Evolutionary conservation across 805 yeast species (phyloP).

Genomic region (Wickerhamomyces chambardii): DNA sequence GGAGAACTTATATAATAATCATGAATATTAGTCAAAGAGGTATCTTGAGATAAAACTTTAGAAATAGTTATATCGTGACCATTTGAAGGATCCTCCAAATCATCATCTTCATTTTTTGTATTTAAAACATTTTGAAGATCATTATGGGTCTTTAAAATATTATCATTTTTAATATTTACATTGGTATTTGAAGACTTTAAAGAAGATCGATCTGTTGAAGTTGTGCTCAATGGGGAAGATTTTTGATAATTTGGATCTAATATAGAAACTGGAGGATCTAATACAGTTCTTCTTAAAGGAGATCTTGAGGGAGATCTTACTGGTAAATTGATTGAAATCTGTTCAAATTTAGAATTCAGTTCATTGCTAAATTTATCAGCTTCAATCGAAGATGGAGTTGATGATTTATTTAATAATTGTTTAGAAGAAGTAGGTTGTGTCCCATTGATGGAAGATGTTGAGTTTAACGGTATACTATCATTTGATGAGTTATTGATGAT

Average conservation of each 20-base stretch:
- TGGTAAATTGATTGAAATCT: background rate
- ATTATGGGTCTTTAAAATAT: no score
- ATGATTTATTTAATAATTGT: background rate
- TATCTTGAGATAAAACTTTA: no score
- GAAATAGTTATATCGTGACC: no score
- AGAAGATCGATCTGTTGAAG: background rate
- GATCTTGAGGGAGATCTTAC: background rate
- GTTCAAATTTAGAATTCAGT: background rate
- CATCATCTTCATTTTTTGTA: no score
- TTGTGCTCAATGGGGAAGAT: background rate
- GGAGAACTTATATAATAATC: background rate
- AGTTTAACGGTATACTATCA: background rate
- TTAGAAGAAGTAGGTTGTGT: no score
- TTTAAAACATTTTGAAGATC: no score
- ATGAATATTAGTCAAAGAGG: background rate
- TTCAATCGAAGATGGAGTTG: background rate
- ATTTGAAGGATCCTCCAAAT: no score
- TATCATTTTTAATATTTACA: no score
- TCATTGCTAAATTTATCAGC: background rate
- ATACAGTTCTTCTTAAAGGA: slow-evolving; percentile 16
- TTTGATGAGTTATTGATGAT: no score
- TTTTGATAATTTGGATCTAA: background rate
- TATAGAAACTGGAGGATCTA: slow-evolving; percentile 10
- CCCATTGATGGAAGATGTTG: no score
- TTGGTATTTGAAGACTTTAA: no score